Base-by-base conservation (phyloP, 2,329 filamentous ascomycete genomes). In the Clonostachys rhizophaga region DNA sequence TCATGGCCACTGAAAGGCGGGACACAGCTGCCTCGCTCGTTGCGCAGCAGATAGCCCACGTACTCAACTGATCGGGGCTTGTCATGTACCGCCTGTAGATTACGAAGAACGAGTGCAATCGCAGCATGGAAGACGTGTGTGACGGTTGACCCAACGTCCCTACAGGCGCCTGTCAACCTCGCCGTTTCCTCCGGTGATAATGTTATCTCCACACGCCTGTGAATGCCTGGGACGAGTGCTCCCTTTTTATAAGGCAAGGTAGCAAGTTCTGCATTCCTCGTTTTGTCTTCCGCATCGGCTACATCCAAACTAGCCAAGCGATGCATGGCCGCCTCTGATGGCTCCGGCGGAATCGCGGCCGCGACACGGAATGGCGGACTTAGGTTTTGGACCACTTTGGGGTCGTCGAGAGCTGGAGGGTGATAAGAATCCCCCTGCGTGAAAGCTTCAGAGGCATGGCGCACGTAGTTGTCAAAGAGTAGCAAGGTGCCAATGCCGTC, bases 401-500 rank as follows among this genome's bases (percentile, higher is more conserved):
- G 49, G 2, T 55, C 54, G 7, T 61, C 54, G 2, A 62, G 49
- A 1, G 17, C 5, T 0, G 57, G 58, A 1, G 49, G 9, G 0
- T 47, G 11, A 14, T 46, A 58, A 2, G 34, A 17, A 4, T 50
- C 46, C 0, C 50, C 52, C 5, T 54, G 33, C 0, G 46, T 30
- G 16, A 58, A 59, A 1, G 60, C 58, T 5, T 57, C 42, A 0
- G 59, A 49, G 1, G 59, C 56, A 35, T 57, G 52, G 4, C 34
- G 12, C 7, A 63, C 43, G 3, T 64, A 51, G n/a, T 58, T 63
- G 45, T 67, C 56, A 24, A 68, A 50, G 3, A 69, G 51, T 4
- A 58, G 56, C 5, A 70, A 56, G 2, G 65, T 64, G 6, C 67
- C 68, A 3, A 70, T 62, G 0, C 68, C 67, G 34, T 70, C 68